Evolutionary conservation across 805 yeast genomes (phyloP), one percentile per base, ranked within the genome.

Genomic region (Starmerella vaccinii): DNA sequence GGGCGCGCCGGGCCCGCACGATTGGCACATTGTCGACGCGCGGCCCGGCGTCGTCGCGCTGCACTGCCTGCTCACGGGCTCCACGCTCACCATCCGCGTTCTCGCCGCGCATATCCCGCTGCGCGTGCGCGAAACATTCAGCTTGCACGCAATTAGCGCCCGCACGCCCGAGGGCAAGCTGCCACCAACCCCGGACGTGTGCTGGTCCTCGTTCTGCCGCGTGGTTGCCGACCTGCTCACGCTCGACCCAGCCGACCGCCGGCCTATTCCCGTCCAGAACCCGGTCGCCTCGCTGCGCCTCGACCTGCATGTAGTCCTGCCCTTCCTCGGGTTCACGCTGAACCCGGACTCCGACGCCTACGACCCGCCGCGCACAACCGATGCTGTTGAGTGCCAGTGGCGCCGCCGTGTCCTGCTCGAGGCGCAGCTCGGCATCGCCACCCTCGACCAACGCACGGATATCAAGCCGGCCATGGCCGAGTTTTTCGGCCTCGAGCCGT

Each of bases 71-170:
- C 27, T 35, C 16, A 59, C 65, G 8, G 55, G 52, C 34, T 50
- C 56, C 19, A 33, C 27, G 37, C 56, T 63, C 27, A 46, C 27
- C 1, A 23, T 65, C 13, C 47, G 48, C 22, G 29, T 62, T 2
- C 49, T 56, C 16, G 54, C 59, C 13, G 63, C 67, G 2, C 65
- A 60, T 53, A 74, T 86, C 54, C 54, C 69, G 5, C 55, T 57
- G 1, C 71, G 69, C 0, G 82, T 81, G 46, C 64, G 76, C 30
- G 61, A 60, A 3, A 71, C 75, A 13, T 75, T 76, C 54, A 75
- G 76, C 29, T 65, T 68, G 3, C 74, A 69, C 1, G 70, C 70
- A 15, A 81, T 87, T 41, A 70, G 69, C 44, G 61, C 65, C 6
- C 70, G 95, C 24, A 9, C 30, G n/a, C 24, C 39, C 16, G 23